phyloP scores from a whole-genome alignment of 345 rosid species.

The Lagerstroemia speciosa region DNA sequence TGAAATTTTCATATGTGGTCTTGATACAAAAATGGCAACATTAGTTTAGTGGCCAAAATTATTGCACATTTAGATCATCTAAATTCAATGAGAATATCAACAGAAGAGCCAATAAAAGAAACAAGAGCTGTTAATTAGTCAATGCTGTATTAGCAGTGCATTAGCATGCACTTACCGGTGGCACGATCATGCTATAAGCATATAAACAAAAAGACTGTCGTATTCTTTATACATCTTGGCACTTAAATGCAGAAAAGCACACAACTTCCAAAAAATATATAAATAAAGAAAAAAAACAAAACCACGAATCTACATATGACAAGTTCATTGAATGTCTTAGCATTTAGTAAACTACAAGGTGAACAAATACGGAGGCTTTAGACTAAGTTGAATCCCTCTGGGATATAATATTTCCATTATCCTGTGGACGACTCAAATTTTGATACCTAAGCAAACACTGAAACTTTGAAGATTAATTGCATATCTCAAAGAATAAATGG shows the following conservation, averaged over 20 bases:
- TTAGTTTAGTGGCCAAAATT: not conserved
- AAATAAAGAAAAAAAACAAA: too few species aligned
- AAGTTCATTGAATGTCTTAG: not conserved
- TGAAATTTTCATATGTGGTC: slow-evolving; percentile 94
- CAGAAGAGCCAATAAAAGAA: not conserved
- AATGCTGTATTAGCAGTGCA: not conserved
- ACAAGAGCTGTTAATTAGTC: not conserved
- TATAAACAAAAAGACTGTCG: not conserved
- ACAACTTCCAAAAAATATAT: too few species aligned
- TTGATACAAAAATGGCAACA: slow-evolving; percentile 24
- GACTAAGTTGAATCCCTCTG: not conserved
- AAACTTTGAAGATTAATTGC: not conserved
- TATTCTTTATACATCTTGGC: not conserved
- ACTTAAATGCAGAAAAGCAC: not conserved
- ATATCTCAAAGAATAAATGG: not conserved
- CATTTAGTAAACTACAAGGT: not conserved
- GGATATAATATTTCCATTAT: not conserved
- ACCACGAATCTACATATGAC: not conserved
- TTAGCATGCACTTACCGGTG: not conserved
- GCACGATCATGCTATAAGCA: not conserved
- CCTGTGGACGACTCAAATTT: not conserved
- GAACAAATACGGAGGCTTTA: not conserved
- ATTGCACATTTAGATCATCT: too few species aligned
- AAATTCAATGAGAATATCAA: too few species aligned
- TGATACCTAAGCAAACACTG: not conserved